phyloP scores from a whole-genome alignment of 2,329 filamentous ascomycete species.

The Fusarium coicis region DNA sequence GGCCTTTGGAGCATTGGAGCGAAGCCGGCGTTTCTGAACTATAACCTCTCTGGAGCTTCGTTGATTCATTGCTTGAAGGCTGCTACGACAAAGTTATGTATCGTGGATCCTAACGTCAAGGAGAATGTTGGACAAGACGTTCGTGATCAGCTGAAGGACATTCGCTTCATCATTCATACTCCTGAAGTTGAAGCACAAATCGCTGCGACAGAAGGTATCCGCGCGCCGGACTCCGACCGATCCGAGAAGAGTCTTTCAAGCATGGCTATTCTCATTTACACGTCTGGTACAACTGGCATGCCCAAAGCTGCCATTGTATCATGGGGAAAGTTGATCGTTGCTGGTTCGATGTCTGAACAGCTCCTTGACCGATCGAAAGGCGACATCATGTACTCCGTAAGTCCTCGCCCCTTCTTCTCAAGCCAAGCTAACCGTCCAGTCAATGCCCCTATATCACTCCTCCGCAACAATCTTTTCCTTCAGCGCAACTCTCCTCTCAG shows the following conservation, averaged over 20 bases:
- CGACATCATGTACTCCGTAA: conserved; percentile 81
- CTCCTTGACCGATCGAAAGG: conserved; percentile 68
- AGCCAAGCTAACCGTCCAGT: conserved; percentile 54
- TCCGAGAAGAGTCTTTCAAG: conserved; percentile 61
- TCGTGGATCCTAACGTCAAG: conserved; percentile 74
- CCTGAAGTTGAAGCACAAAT: conserved; percentile 67
- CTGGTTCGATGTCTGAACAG: conserved; percentile 47
- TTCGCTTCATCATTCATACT: conserved; percentile 72
- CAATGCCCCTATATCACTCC: conserved; percentile 91
- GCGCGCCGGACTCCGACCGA: conserved; percentile 68
- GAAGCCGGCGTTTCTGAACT: conserved; percentile 87
- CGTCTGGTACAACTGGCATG: conserved; percentile 85
- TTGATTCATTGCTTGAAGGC: conserved; percentile 79
- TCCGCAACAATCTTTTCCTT: conserved; percentile 80
- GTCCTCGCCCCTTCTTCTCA: conserved; percentile 25
- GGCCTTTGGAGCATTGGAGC: conserved; percentile 87
- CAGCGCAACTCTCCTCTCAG: conserved; percentile 66
- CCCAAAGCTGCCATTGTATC: conserved; percentile 82
- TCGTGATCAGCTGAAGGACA: conserved; percentile 56
- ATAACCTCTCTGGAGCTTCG: conserved; percentile 78
- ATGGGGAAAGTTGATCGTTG: conserved; percentile 73
- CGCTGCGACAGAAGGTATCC: conserved; percentile 59
- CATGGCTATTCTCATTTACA: conserved; percentile 83
- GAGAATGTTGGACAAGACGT: conserved; percentile 68
- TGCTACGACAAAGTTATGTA: conserved; percentile 72